Base-by-base conservation (phyloP, 2,329 filamentous ascomycete genomes). In the Phialocephala subalpina region DNA sequence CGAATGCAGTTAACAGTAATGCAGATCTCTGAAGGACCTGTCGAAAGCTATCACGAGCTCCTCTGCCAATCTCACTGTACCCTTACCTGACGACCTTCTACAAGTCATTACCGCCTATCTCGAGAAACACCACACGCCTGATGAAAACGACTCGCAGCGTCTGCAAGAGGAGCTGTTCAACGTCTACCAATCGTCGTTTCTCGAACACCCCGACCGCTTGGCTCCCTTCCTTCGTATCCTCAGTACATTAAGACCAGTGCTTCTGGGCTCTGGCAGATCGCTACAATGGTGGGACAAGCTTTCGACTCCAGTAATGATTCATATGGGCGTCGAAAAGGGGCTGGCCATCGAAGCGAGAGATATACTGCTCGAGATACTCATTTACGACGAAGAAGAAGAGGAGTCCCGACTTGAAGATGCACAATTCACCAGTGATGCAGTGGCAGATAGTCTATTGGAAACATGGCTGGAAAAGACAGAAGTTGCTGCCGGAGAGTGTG, bases 261-360 rank as follows among this genome's bases (percentile, higher is more conserved):
- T 96, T 62, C 84, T 84, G 63, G 87, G 87, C 12, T 84, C 89
- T 1, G 82, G 86, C 38, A 86, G 89, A 63, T 78, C 92, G 62
- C 79, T 89, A 63, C 84, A 89, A 66, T 96, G 92, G 92, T 93
- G 92, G 85, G 86, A 91, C 55, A 80, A 85, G 68, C 81, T 90
- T 16, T 78, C 89, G 22, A 82, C 82, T 55, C 86, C 88, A 0
- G 82, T 87, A 16, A 75, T 88, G 67, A 80, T 87, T 67, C 81
- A 85, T 58, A 78, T 90, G 11, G 85, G 84, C 16, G 83, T 87
- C 61, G 89, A 91, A 73, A 89, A 88, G 73, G 84, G 82, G 6
- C 81, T 91, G 62, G 83, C 91, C 47, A 82, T 85, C 38, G 90
- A 93, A 76, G 86, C 87, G 0, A 83, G 88, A 60, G 84, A 86